Evolutionary conservation across 139 green algal genomes (phyloP), one percentile per base, ranked within the genome.

Genomic region (Dunaliella primolecta): DNA sequence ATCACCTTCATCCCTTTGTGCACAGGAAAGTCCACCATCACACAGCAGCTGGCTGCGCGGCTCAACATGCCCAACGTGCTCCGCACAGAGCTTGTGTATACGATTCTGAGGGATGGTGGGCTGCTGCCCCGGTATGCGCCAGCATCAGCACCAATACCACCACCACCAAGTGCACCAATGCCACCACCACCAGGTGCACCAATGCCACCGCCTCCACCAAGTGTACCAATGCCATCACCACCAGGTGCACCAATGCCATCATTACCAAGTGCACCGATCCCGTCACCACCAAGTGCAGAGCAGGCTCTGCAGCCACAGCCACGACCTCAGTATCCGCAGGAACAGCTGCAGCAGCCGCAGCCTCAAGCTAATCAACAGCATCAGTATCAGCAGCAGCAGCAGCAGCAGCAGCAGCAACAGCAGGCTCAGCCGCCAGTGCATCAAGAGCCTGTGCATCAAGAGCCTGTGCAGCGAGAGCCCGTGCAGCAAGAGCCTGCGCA

Each of bases 51-150:
- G 57, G 94, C 96, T 0, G 92, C 95, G 0, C 89, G 95, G 15
- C 92, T 98, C 37, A 98, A 98, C 93, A 89, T 98, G 82, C 94
- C 96, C 36, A 98, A 98, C 81, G 94, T 98, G 2, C 90, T 98
- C 84, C 95, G 96, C 86, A 98, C 94, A 29, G 94, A 97, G 82
- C 87, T 97, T 32, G 91, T 98, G 0, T 95, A 94, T 84, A 92
- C 97, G 90, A 88, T 97, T 37, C 0, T 88, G 3, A 46, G 0
- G 11, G 77, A 7, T n/a, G 56, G 80, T 7, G 38, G 55, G 2
- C 30, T 84, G 80, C 32, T 25, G 78, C 35, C 71, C 27, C 7
- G 46, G 46, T 64, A 64, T 15, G 7, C 46, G 7, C 7, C 46
- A 64, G 46, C 46, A 64, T n/a, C n/a, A n/a, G 11, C 7, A 21